Evolutionary conservation across 2,329 filamentous ascomycete species (phyloP), one percentile per base, ranked within the genome.

Genomic region (Diaporthe eres): DNA sequence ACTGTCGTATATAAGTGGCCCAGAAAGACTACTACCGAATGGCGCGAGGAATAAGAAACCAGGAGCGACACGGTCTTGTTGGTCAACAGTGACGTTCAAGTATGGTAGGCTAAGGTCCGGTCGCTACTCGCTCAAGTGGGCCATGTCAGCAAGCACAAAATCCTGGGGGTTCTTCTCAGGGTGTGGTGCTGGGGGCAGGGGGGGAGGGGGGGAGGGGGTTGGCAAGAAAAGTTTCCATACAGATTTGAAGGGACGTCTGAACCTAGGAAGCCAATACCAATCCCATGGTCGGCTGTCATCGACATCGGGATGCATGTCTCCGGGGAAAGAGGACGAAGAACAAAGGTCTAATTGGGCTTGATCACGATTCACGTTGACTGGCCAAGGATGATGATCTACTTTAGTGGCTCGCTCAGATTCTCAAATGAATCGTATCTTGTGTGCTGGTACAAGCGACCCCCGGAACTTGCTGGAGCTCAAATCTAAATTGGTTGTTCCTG

Each of bases 211-310:
- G 57, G 10, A 6, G 19, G 34, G 57, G 58, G 58, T 17, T 17
- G 13, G 25, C 39, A 28, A 47, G 60, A 47, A 31, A 65, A 65
- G 19, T 7, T 15, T 4, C 4, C 60, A 31, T 65, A 65, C 60
- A 31, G 39, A 47, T 47, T 15, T 65, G 25, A 47, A 65, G 22
- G 39, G 39, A 15, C 60, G 39, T 19, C 15, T 65, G 60, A 65
- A 65, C 19, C 60, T 19, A 22, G 60, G 60, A 65, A 47, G 60
- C 60, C 60, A 65, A n/a, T 65, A 65, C 60, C 60, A 65, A 22
- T 65, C 39, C 60, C 60, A 65, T 47, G 60, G 60, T 31, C 60
- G n/a, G 60, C 39, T 44, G 25, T 65, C 42, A 47, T 65, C 60
- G 34, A 67, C 19, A n/a, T 4, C 9, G 10, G 19, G 42, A 49